Evolutionary conservation across 495 filamentous ascomycete genomes (phyloP), one percentile per base, ranked within the genome.

Genomic region (Aspergillus haitiensis): DNA sequence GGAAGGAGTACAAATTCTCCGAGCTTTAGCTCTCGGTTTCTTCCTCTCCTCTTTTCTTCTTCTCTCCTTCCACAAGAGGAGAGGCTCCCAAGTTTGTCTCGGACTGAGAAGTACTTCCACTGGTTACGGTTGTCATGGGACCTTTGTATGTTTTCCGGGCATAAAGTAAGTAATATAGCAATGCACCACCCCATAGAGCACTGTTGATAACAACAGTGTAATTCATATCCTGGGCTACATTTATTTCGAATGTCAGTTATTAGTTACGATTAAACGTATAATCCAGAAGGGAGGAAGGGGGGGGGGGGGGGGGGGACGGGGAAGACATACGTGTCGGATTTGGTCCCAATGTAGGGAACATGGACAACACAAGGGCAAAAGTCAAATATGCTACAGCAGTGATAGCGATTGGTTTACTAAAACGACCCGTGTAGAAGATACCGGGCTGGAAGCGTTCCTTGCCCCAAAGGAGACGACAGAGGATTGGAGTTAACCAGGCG

Each of bases 101-200:
- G 12, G 64, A 55, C 6, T 53, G 52, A 18, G 51, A 58, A 33
- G 55, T 47, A 9, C 60, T 59, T 37, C 56, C 21, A 27, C 21
- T 3, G 3, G 21, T 27, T 34, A 88, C 71, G 48, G 89, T 91
- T 57, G 87, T 81, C 68, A 86, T 86, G 0, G 88, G 88, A 0
- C 88, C 87, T 58, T 86, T 86, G 66, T 88, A 92, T 75, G 84
- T 88, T 69, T 89, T 88, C 33, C 77, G 78, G 1, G 88, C 88
- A 63, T 83, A 78, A 5, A 89, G 65, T 67, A 81, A 74, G 69
- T 87, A 88, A 68, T 88, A 89, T n/a, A 79, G 16, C 39, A 87
- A 47, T 0, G 82, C 77, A 0, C 85, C 85, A 11, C 73, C 64
- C 86, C 86, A 88, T 2, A 88, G 79, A 0, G 82, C 75, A 27